Evolutionary conservation across 768 basidiomycete genomes (phyloP), one percentile per base, ranked within the genome.

Genomic region (Auriscalpium vulgare): DNA sequence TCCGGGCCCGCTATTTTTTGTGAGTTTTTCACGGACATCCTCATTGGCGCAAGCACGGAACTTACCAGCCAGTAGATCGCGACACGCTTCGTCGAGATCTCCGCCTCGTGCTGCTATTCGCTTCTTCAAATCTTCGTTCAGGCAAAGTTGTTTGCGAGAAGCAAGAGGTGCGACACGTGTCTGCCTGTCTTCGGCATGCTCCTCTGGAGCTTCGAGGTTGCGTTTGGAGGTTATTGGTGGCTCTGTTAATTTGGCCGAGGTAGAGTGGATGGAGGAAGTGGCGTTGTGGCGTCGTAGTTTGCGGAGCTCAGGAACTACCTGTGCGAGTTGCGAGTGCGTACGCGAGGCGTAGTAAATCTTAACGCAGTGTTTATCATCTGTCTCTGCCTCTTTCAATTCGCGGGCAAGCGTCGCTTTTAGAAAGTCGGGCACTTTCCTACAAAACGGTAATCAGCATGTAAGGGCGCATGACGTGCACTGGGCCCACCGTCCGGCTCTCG

Each of bases 311-410:
- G 88, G 86, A 16, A 94, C 76, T 4, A 98, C 78, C 68, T 99
- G 95, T 2, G 93, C 78, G 4, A 99, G 80, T 65, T 99, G 95
- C 1, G 95, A 95, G 70, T 99, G 95, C 0, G 95, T 99, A 36
- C 95, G 78, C 0, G 97, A 98, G 0, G 95, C 89, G 65, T 95
- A 97, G 68, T 84, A 97, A 58, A 98, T 86, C 75, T 92, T 89
- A 38, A 82, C 87, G 65, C 87, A 88, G 4, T 78, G 77, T 56
- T 84, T 76, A 17, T 75, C 74, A 58, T 84, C 84, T 47, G 65
- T 61, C 17, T 73, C 72, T 35, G 62, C 55, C 21, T 48, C 35
- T 59, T 58, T 51, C 43, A 21, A 47, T 13, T 34, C 14, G 35
- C 10, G 40, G 48, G 50, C 37, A 47, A 23, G 34, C 9, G 50